These are phyloP conservation scores for Astrothelium macrocarpum DNA, from an alignment of 495 filamentous ascomycete genomes.

Conservation along the genomic window DNA sequence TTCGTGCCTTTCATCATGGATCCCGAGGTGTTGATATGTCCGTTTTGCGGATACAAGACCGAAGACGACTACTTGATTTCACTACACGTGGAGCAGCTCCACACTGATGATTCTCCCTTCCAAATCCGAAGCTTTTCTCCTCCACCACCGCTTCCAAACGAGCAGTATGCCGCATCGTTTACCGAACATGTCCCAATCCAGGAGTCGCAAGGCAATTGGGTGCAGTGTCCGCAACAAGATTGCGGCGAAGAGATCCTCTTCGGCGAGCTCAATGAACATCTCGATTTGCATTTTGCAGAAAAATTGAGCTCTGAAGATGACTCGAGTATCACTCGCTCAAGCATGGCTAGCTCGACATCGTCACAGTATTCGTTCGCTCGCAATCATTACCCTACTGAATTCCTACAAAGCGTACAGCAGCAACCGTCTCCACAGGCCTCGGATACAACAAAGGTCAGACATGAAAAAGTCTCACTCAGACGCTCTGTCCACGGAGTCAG, in stretches of 20 bases:
- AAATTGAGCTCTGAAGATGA: constrained; percentile 41
- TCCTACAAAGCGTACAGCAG: background rate
- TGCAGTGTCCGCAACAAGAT: constrained; percentile 58
- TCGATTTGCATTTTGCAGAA: constrained; percentile 64
- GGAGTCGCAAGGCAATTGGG: constrained; percentile 40
- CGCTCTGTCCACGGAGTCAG: background rate
- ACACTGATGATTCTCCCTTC: constrained; percentile 49
- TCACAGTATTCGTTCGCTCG: background rate
- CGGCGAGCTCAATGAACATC: constrained; percentile 56
- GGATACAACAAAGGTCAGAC: background rate
- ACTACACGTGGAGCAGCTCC: constrained; percentile 50
- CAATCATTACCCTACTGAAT: background rate
- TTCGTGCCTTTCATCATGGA: background rate
- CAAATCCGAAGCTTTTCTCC: constrained; percentile 27
- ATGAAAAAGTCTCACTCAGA: background rate
- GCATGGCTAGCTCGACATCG: background rate
- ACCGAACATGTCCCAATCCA: constrained; percentile 20
- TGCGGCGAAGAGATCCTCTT: constrained; percentile 60
- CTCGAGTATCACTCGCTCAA: constrained; percentile 3
- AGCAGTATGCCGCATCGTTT: background rate
- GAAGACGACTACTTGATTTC: constrained; percentile 39
- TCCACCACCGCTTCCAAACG: background rate
- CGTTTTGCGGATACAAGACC: constrained; percentile 36
- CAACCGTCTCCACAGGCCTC: background rate
- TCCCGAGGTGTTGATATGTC: constrained; percentile 39